phyloP scores from a whole-genome alignment of 352 stramenopile genomes.

The Thraustotheca clavata region DNA sequence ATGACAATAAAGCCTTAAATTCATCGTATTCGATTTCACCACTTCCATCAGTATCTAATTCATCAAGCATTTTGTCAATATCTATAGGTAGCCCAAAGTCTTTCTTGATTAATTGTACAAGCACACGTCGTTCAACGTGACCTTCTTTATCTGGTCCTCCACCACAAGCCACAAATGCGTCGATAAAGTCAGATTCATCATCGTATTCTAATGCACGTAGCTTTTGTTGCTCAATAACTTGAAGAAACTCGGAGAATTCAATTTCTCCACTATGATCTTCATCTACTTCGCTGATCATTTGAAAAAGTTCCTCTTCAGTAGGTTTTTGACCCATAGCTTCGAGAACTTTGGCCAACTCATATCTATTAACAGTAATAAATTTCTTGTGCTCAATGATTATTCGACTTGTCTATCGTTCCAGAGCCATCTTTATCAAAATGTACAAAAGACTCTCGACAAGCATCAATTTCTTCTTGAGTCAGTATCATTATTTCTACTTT shows the following conservation, averaged over 20 bases:
- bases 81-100: slow-evolving; percentile 94
- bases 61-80: slow-evolving; percentile 94
- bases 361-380: slow-evolving; percentile 22
- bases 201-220: slow-evolving; percentile 89
- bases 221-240: slow-evolving; percentile 97
- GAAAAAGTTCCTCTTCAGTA: slow-evolving; percentile 96
- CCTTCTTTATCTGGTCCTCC: slow-evolving; percentile 87
- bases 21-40: slow-evolving; percentile 96
- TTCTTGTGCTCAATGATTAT: neutral
- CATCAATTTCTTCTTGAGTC: slow-evolving; percentile 94
- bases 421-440: slow-evolving; percentile 95
- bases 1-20: slow-evolving; percentile 90
- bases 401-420: slow-evolving; percentile 93
- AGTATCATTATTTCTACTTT: slow-evolving; percentile 64
- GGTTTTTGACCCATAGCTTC: slow-evolving; percentile 96
- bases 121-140: slow-evolving; percentile 80
- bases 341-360: slow-evolving; percentile 90
- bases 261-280: slow-evolving; percentile 93
- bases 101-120: slow-evolving; percentile 95
- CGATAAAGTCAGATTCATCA: slow-evolving; percentile 96
- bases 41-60: slow-evolving; percentile 90
- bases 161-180: slow-evolving; percentile 94
- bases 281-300: slow-evolving; percentile 94
- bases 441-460: slow-evolving; percentile 93
- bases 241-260: slow-evolving; percentile 96